A percentile compares a stretch with the other conserved stretches of the same genome.
These are phyloP conservation scores for Fibroporia radiculosa DNA, from an alignment of 768 basidiomycete genomes.

Conservation along the genomic window DNA sequence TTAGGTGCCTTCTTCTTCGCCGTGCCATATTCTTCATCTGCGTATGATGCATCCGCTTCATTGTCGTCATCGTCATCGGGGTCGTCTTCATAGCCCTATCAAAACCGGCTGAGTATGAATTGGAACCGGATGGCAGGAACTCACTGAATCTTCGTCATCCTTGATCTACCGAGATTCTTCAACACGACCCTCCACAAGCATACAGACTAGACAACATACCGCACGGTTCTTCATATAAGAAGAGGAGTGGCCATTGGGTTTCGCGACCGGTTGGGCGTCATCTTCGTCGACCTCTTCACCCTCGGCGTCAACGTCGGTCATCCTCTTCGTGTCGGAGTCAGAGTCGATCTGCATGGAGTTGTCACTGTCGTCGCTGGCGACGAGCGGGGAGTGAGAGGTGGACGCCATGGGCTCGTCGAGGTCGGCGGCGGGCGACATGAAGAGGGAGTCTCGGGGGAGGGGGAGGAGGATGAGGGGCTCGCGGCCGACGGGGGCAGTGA, in stretches of 20 bases:
- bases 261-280: conserved; percentile 35
- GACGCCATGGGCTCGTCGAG: conserved; percentile 17
- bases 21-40: conserved; percentile 61
- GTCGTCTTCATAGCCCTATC: conserved; percentile 51
- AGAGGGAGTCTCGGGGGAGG: neutral
- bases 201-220: conserved; percentile 19
- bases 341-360: conserved; percentile 70
- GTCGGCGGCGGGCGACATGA: conserved; percentile 18
- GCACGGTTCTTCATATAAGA: conserved; percentile 23
- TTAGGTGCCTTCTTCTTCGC: conserved; percentile 59
- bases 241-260: conserved; percentile 32
- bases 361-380: conserved; percentile 34
- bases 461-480: conserved; percentile 10
- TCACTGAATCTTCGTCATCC: conserved; percentile 43
- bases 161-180: conserved; percentile 18
- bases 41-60: conserved; percentile 73
- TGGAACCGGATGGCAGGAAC: conserved; percentile 21
- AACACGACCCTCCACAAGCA: neutral
- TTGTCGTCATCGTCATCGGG: conserved; percentile 49
- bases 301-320: conserved; percentile 38
- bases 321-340: conserved; percentile 31
- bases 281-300: conserved; percentile 61
- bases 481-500: conserved; percentile 9
- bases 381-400: conserved; percentile 19
- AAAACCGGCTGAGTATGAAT: conserved; percentile 11